Conservation (phyloP, 495 filamentous ascomycete genomes). For the Aspergillus avenaceus region DNA sequence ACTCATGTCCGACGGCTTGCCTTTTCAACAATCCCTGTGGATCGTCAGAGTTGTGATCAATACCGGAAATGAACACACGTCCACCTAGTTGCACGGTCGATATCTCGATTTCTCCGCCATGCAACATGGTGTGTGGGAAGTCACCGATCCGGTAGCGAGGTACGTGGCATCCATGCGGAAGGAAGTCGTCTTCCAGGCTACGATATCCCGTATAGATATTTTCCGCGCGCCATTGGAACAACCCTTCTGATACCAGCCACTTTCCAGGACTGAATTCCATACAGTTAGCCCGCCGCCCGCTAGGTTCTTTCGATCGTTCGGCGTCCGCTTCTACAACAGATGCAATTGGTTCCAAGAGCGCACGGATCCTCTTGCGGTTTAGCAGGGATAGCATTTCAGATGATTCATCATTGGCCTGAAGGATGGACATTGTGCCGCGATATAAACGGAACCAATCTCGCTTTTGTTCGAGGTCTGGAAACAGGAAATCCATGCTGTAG, state of each 20-base stretch:
- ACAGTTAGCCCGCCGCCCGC: not conserved
- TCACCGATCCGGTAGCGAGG: not conserved
- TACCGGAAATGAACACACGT: not conserved
- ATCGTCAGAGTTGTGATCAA: not conserved
- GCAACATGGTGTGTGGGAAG: not conserved
- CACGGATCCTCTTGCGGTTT: not conserved
- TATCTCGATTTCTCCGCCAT: not conserved
- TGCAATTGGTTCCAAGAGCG: not conserved
- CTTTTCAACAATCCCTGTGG: not conserved
- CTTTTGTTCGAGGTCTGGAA: not conserved
- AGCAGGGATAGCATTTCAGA: not conserved
- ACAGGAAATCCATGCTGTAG: not conserved
- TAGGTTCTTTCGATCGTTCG: not conserved
- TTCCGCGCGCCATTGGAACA: not conserved
- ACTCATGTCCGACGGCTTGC: not conserved
- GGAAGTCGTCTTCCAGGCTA: not conserved
- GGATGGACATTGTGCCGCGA: not conserved
- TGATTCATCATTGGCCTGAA: not conserved
- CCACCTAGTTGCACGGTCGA: not conserved
- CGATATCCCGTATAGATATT: not conserved
- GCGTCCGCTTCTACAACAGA: not conserved
- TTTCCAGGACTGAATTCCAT: not conserved
- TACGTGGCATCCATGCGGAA: not conserved
- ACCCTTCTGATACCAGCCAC: not conserved
- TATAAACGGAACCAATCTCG: not conserved